Evolutionary conservation across 768 basidiomycete genomes (phyloP).

Genomic region (Gelatoporia subvermispora): DNA sequence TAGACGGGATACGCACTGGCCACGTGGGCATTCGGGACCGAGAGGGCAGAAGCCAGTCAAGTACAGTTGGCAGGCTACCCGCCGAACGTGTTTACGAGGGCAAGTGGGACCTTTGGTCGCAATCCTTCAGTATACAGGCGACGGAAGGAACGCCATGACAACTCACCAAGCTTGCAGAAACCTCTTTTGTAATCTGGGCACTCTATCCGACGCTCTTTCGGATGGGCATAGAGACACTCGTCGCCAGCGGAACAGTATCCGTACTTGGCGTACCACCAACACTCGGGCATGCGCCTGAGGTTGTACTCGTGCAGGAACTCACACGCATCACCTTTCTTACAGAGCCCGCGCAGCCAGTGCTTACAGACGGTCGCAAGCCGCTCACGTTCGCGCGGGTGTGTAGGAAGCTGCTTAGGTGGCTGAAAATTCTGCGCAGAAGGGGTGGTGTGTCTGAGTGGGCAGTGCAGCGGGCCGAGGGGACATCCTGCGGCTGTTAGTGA

Average conservation of each 20-base stretch:
- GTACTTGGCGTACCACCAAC: constrained; percentile 98
- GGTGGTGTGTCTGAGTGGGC: constrained; percentile 87
- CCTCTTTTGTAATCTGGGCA: constrained; percentile 96
- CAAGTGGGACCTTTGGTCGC: constrained; percentile 67
- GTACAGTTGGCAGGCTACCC: constrained; percentile 87
- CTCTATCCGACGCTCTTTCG: constrained; percentile 84
- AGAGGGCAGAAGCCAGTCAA: constrained; percentile 90
- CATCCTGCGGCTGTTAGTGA: constrained; percentile 79
- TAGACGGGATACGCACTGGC: constrained; percentile 62
- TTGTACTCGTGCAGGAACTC: constrained; percentile 99
- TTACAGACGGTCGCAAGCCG: constrained; percentile 93
- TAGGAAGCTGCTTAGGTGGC: constrained; percentile 76
- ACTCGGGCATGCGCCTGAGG: constrained; percentile 95
- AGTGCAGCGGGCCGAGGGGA: constrained; percentile 87
- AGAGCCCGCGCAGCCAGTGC: constrained; percentile 96
- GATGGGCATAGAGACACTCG: constrained; percentile 95
- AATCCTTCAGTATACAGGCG: background rate
- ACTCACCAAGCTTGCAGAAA: constrained; percentile 88
- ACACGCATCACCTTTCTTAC: constrained; percentile 97
- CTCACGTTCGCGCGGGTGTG: constrained; percentile 79
- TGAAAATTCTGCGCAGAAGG: constrained; percentile 90
- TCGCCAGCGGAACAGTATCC: constrained; percentile 97
- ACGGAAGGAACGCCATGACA: constrained; percentile 21
- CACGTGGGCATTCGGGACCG: constrained; percentile 81
- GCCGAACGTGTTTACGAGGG: constrained; percentile 87